Evolutionary conservation across 805 yeast species (phyloP), one percentile per base, ranked within the genome.

Genomic region (Phaffomyces opuntiae): DNA sequence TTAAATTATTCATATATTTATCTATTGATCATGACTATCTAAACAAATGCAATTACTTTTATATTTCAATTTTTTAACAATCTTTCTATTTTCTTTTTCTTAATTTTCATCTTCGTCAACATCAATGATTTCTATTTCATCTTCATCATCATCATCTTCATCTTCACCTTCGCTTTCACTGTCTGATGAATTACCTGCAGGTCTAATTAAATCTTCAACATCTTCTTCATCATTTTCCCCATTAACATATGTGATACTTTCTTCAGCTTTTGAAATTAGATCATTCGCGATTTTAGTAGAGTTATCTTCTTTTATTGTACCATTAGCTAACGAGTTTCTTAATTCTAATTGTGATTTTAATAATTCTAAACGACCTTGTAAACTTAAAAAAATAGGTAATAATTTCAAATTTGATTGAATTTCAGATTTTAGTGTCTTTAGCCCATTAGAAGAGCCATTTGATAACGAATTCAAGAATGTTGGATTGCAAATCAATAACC

Each of bases 331-430:
- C 38, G 75, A 81, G 35, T 65, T 63, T 58, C 97, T 80, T 52
- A 91, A 67, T 47, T 77, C 74, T 11, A 87, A 73, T 65, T 91
- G 98, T 4, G 88, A 76, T 52, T 76, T 76, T 38, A 91, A 71
- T 62, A 91, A 73, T 56, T 83, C 85, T 40, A 91, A 69, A 52
- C 93, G 78, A 40, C 99, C 99, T 62, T 90, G 95, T 29, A 91
- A 73, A 2, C 93, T 80, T 25, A 90, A 66, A 43, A 91, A 69
- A 36, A 78, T 74, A 9, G 90, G 84, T 51, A 91, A 65, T 38
- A 73, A 72, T 49, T 74, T 74, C 62, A 76, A 70, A 31, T 77
- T 82, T 46, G 76, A 68, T 17, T 70, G 65, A 27, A 90, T 66
- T 0, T 83, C 72, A 3, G 74, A 59, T 60, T 79, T 83, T 45